Conservation (phyloP, 208 protist species). For the Ichthyophonus hoferi region DNA sequence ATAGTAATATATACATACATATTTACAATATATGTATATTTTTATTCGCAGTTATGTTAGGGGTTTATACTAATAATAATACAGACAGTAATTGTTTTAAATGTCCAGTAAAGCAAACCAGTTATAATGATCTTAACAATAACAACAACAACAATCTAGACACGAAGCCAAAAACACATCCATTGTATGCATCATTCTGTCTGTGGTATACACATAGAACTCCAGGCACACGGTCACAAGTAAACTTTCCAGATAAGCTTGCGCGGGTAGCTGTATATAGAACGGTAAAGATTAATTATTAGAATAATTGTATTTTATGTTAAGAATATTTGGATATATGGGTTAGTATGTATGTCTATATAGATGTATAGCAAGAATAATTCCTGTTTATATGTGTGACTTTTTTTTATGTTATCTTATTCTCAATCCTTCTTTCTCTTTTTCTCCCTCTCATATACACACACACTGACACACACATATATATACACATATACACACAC, state of each 20-base stretch:
- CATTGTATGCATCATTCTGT: not conserved
- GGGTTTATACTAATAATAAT: too few relatives aligned
- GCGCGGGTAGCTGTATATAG: not conserved
- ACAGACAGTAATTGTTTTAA: too few relatives aligned
- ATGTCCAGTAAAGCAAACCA: too few relatives aligned
- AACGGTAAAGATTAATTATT: conserved; percentile 2
- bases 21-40: too few relatives aligned
- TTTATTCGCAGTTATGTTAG: too few relatives aligned
- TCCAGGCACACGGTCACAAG: not conserved
- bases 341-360: not conserved
- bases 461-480: not conserved
- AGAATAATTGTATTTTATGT: not conserved
- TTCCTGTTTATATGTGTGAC: not conserved
- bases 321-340: not conserved
- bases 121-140: too few relatives aligned
- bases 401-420: not conserved
- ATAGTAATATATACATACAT: too few relatives aligned
- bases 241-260: not conserved
- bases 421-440: not conserved
- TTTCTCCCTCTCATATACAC: not conserved
- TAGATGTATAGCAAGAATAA: not conserved
- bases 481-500: not conserved
- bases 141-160: too few relatives aligned
- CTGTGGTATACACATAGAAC: not conserved
- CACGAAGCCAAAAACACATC: not conserved